Conservation (phyloP, 1,284 basidiomycete genomes). For the Macrocystidia cucumis region DNA sequence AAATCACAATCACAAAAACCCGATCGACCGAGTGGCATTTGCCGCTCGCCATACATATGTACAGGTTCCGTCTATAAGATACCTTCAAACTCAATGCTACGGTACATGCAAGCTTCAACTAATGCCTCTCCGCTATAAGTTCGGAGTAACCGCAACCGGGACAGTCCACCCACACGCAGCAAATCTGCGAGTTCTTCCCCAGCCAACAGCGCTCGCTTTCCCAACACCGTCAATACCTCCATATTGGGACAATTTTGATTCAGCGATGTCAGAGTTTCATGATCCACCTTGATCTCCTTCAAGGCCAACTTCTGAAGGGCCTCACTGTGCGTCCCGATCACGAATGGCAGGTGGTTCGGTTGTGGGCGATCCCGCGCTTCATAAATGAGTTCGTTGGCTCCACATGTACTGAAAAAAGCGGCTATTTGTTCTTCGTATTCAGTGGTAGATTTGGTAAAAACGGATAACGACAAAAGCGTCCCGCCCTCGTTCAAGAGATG, state of each 20-base stretch:
- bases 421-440: conserved; percentile 31
- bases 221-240: conserved; percentile 30
- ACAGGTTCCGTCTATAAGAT: not conserved
- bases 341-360: conserved; percentile 17
- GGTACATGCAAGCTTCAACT: not conserved
- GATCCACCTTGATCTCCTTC: conserved; percentile 28
- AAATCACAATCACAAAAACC: not conserved
- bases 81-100: not conserved
- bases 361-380: conserved; percentile 20
- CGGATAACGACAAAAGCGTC: conserved; percentile 24
- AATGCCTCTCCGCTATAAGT: too few relatives aligned
- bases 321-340: conserved; percentile 11
- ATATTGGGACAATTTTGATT: conserved; percentile 27
- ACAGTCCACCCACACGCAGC: conserved; percentile 24
- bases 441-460: conserved; percentile 22
- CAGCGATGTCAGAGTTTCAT: conserved; percentile 25
- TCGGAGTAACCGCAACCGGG: conserved; percentile 26
- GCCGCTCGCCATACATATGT: conserved; percentile 1
- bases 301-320: conserved; percentile 27
- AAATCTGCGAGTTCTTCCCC: conserved; percentile 33
- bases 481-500: conserved; percentile 29
- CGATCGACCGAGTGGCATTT: conserved; percentile 1
- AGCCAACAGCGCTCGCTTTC: conserved; percentile 26
- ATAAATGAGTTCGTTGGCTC: conserved; percentile 25
- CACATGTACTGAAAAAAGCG: conserved; percentile 27